Evolutionary conservation across 2,329 filamentous ascomycete species (phyloP).

Genomic region (Colletotrichum trifolii): DNA sequence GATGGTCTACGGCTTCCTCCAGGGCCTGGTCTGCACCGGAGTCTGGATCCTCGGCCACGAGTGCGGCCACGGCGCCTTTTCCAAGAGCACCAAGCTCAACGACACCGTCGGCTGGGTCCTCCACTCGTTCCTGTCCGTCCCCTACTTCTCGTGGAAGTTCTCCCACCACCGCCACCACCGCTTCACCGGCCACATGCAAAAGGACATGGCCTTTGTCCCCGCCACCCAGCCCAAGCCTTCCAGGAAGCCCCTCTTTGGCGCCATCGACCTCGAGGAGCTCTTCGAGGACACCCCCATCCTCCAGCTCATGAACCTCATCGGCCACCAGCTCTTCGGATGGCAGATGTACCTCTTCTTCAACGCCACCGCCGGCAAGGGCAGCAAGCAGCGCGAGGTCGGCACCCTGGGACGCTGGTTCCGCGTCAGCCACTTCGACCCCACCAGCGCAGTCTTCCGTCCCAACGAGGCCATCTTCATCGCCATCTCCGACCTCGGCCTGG

Average conservation of each 20-base stretch:
- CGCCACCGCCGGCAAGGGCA: constrained; percentile 59
- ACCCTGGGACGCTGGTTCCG: constrained; percentile 51
- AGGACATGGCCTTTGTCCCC: constrained; percentile 74
- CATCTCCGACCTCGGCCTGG: constrained; percentile 70
- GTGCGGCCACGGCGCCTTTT: constrained; percentile 77
- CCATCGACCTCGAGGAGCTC: constrained; percentile 61
- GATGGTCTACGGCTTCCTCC: constrained; percentile 69
- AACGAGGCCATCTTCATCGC: constrained; percentile 67
- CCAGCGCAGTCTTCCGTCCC: constrained; percentile 68
- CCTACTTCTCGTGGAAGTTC: constrained; percentile 80
- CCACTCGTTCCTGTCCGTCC: constrained; percentile 75
- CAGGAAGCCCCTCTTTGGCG: constrained; percentile 47
- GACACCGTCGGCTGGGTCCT: constrained; percentile 70
- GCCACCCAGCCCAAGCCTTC: constrained; percentile 52
- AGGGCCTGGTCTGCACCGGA: constrained; percentile 74
- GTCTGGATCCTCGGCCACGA: constrained; percentile 79
- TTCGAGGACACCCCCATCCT: constrained; percentile 73
- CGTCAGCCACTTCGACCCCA: constrained; percentile 70
- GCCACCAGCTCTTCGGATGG: constrained; percentile 74
- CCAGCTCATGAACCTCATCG: constrained; percentile 63
- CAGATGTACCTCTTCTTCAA: constrained; percentile 73
- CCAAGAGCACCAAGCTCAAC: constrained; percentile 66
- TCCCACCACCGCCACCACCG: constrained; percentile 77
- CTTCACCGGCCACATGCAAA: constrained; percentile 74
- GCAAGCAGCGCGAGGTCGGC: constrained; percentile 55